Base-by-base conservation (phyloP, 139 green algal species). In the Gonium pectorale region DNA sequence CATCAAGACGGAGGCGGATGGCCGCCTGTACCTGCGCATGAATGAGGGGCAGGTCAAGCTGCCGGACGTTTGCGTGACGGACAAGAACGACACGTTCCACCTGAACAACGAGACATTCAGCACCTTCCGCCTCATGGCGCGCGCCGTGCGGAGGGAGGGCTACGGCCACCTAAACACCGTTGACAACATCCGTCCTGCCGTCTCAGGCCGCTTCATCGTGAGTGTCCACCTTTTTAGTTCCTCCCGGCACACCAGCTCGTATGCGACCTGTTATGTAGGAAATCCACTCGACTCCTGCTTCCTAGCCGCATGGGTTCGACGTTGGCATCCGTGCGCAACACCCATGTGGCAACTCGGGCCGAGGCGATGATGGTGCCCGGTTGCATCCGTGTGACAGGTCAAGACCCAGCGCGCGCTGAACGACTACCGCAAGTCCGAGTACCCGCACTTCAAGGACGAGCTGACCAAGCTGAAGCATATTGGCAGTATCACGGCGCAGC, bases 381-480 rank as follows among this genome's bases (percentile, higher is more conserved):
- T n/a, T n/a, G n/a, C n/a, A n/a, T n/a, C n/a, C n/a, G n/a, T n/a
- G n/a, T n/a, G n/a, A n/a, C 84, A 93, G 90, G 90, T 94, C 66
- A 94, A 94, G 86, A 94, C 90, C 27, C 88, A 92, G 88, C 86
- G 90, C 26, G 90, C 90, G 27, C 79, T 92, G 26, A 91, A 92
- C 33, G 90, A 94, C 84, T 94, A 94, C 86, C 90, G 90, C 81
- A 94, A 94, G 86, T 88, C 69, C 0, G 88, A 89, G 35, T 94
- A 90, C 85, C 90, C 90, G 5, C 88, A 94, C 78, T 89, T 89
- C 88, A 86, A 81, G 66, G 90, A 92, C 68, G 86, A 90, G 79
- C 70, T 94, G 29, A 94, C 90, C 13, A 87, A 89, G 81, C 85
- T 94, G n/a, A 89, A 91, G 38, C 89, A 86, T 81, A 91, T 94